A percentile compares a stretch with the other conserved stretches of the same genome.
Conservation (phyloP, 768 basidiomycete species). For the Mycena sanguinolenta region DNA sequence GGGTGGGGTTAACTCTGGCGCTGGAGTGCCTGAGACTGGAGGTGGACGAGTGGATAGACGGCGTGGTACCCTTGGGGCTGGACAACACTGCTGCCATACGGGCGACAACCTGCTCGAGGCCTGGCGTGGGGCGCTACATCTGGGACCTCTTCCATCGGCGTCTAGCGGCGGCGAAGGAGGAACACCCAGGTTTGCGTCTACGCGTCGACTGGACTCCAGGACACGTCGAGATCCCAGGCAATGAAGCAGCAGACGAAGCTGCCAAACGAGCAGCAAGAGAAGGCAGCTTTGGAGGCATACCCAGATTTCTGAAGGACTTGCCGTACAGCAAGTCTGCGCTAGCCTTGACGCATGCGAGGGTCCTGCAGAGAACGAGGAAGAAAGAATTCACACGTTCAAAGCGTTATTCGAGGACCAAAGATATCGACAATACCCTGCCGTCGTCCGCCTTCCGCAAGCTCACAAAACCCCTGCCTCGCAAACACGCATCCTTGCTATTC, state of each 20-base stretch:
- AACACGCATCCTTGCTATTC: constrained; percentile 8
- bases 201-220: no score
- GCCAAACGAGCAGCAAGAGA: constrained; percentile 1
- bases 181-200: no score
- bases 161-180: no score
- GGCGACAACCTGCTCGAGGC: not conserved
- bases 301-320: not conserved
- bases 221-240: no score
- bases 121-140: no score
- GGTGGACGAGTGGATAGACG: not conserved
- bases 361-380: not conserved
- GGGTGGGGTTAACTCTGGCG: not conserved
- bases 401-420: not conserved
- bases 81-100: constrained; percentile 2
- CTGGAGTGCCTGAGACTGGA: constrained; percentile 9
- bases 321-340: constrained; percentile 1
- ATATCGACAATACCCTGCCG: not conserved
- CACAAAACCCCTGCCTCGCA: not conserved
- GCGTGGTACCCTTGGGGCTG: not conserved
- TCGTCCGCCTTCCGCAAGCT: not conserved
- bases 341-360: not conserved
- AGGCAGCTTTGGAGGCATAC: not conserved
- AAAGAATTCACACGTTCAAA: not conserved
- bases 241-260: constrained; percentile 20
- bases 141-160: no score